Percentiles rank a stretch among this genome's conserved stretches.
Evolutionary conservation across 768 basidiomycete species (phyloP).

Genomic region (Mycena belliarum): DNA sequence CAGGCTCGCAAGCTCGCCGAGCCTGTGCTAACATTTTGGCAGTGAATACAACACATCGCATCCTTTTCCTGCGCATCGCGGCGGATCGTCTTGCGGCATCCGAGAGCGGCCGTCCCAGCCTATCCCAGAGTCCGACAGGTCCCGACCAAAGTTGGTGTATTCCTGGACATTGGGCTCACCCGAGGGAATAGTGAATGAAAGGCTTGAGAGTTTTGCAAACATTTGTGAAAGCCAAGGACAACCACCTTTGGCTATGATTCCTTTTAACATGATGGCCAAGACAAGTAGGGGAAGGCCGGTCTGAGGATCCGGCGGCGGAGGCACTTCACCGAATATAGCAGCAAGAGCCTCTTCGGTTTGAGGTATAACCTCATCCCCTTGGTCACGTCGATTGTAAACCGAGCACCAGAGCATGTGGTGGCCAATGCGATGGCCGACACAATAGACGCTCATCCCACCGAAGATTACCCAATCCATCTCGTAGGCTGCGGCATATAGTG

Average conservation of each 20-base stretch:
- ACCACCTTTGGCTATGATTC: not conserved
- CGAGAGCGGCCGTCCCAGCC: not conserved
- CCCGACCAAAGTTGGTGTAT: not conserved
- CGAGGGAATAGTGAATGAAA: not conserved
- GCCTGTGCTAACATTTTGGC: too few relatives aligned
- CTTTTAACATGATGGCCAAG: slow-evolving; percentile 1
- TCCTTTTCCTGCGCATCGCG: too few relatives aligned
- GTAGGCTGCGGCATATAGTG: slow-evolving; percentile 3
- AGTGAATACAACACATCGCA: too few relatives aligned
- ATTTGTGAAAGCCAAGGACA: not conserved
- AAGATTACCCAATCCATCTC: not conserved
- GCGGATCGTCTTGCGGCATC: too few relatives aligned
- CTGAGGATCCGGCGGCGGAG: not conserved
- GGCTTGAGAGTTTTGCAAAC: not conserved
- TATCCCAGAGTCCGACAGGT: not conserved
- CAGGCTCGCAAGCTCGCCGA: too few relatives aligned
- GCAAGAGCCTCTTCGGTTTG: not conserved
- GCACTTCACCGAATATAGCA: not conserved
- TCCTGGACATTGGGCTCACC: not conserved
- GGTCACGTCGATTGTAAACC: not conserved
- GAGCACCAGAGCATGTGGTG: not conserved
- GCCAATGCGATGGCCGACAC: not conserved
- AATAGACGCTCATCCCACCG: not conserved
- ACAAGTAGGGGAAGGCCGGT: not conserved
- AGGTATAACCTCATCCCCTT: not conserved